A percentile compares a stretch with the other conserved stretches of the same genome.
Conservation (phyloP, 371 early-diverging fungal species). For the Haplosporangium sp. region DNA sequence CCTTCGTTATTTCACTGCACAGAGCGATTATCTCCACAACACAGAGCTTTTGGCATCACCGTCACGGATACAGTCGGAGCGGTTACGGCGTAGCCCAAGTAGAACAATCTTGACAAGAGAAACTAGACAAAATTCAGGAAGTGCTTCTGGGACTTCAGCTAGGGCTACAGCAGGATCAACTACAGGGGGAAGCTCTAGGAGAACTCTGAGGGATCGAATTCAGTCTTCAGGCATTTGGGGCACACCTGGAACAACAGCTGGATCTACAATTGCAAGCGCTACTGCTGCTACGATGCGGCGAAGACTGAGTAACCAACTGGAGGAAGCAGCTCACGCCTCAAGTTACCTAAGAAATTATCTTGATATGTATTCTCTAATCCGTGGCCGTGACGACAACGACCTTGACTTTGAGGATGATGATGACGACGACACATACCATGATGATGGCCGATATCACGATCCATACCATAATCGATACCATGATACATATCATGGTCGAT, state of each 20-base stretch:
- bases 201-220: background rate
- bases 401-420: too few species aligned
- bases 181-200: background rate
- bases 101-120: background rate
- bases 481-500: too few species aligned
- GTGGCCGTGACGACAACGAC: too few species aligned
- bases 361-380: background rate
- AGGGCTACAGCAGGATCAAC: background rate
- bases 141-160: background rate
- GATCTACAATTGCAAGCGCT: background rate
- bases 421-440: background rate
- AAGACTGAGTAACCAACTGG: background rate
- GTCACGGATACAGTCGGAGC: background rate
- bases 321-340: background rate
- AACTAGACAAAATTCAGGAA: background rate
- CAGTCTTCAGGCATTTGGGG: background rate
- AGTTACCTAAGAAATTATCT: background rate
- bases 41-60: background rate
- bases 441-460: background rate
- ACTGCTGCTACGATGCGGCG: background rate
- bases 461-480: too few species aligned
- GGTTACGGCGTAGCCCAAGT: background rate
- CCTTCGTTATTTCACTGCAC: background rate
- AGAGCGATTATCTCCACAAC: background rate
- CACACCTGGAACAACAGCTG: background rate